phyloP scores from a whole-genome alignment of 2,329 filamentous ascomycete genomes.

The Paramyrothecium roridum region DNA sequence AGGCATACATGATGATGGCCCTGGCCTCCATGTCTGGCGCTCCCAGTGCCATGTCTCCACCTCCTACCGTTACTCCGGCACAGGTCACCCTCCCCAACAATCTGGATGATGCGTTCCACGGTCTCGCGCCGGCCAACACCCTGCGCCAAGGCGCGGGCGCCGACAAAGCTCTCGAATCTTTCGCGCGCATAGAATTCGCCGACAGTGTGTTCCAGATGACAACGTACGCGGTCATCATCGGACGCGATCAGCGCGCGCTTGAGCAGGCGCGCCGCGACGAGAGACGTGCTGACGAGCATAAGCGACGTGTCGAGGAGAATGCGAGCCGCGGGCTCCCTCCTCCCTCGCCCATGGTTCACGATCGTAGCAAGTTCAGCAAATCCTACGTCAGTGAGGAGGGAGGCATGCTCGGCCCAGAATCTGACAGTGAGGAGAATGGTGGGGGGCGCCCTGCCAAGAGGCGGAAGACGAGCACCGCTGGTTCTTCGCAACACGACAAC shows the following conservation, averaged over 20 bases:
- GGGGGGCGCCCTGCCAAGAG: constrained; percentile 40
- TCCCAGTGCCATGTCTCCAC: constrained; percentile 33
- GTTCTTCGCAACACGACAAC: constrained; percentile 38
- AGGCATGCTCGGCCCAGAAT: constrained; percentile 64
- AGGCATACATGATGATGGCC: constrained; percentile 43
- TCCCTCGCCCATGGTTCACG: constrained; percentile 45
- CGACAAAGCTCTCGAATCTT: constrained; percentile 49
- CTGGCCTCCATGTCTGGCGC: constrained; percentile 35
- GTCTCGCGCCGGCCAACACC: constrained; percentile 24
- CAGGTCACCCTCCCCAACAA: constrained; percentile 41
- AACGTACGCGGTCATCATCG: constrained; percentile 68
- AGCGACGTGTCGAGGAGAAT: constrained; percentile 43
- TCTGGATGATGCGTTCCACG: constrained; percentile 24
- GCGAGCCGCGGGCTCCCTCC: constrained; percentile 46
- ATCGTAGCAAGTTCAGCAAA: constrained; percentile 56
- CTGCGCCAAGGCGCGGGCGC: constrained; percentile 26
- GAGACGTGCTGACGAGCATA: constrained; percentile 42
- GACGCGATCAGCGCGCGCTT: constrained; percentile 63
- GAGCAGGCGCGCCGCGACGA: constrained; percentile 52
- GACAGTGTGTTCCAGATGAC: constrained; percentile 80
- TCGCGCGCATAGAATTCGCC: constrained; percentile 63
- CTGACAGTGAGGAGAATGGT: constrained; percentile 48
- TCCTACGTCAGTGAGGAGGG: constrained; percentile 68
- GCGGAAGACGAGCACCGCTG: constrained; percentile 42
- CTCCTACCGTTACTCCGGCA: constrained; percentile 41